These are phyloP conservation scores for Trichoderma sp. DNA, from an alignment of 2,329 filamentous ascomycete genomes.

Conservation along the genomic window DNA sequence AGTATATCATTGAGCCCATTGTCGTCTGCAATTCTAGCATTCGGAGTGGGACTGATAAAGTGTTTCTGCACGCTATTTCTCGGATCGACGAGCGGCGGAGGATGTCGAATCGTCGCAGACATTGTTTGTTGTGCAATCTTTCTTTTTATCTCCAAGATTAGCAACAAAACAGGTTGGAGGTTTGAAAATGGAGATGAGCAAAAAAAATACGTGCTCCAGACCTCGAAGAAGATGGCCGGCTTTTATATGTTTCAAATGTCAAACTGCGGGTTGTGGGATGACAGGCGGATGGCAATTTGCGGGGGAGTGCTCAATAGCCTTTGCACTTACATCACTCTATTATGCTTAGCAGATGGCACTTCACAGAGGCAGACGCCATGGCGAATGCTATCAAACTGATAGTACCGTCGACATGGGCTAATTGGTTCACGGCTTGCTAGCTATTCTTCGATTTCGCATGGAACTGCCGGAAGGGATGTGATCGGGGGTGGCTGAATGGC, in stretches of 20 bases:
- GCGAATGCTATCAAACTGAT: neutral
- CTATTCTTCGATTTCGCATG: neutral
- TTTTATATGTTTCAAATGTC: neutral
- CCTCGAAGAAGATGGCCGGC: neutral
- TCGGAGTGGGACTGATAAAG: neutral
- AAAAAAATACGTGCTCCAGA: too few species aligned
- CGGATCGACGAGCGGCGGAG: neutral
- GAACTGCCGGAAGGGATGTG: neutral
- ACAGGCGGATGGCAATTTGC: neutral
- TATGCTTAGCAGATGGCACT: neutral
- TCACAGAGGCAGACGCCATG: neutral
- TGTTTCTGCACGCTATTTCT: neutral
- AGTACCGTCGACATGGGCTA: neutral
- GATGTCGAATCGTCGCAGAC: neutral
- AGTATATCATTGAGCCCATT: neutral
- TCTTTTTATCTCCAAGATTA: neutral
- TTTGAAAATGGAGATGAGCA: too few species aligned
- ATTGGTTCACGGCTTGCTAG: neutral
- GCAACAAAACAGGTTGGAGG: neutral
- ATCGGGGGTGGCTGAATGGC: neutral
- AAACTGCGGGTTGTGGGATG: neutral
- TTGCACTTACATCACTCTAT: neutral
- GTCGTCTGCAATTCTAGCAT: neutral
- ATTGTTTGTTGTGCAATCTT: neutral
- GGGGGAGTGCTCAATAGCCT: neutral